A percentile compares a stretch with the other conserved stretches of the same genome.
These are phyloP conservation scores for Phyllosticta citribraziliensis DNA, from an alignment of 2,329 filamentous ascomycete species.

Conservation along the genomic window DNA sequence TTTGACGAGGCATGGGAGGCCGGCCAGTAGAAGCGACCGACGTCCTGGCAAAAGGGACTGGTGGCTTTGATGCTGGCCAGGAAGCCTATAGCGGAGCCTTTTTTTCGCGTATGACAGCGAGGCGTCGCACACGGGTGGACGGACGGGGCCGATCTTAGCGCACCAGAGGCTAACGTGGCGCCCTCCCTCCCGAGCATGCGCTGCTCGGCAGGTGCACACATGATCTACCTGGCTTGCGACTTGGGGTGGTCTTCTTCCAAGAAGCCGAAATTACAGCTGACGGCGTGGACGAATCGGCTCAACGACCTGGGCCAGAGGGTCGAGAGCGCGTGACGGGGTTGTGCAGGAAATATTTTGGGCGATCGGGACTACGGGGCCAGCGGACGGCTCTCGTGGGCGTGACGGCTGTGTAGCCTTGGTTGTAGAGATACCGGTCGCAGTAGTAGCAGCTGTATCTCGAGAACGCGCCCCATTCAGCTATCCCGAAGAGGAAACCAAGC, in stretches of 20 bases:
- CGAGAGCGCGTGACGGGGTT: background rate
- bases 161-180: background rate
- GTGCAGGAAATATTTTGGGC: background rate
- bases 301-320: background rate
- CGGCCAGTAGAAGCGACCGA: background rate
- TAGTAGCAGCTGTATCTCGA: background rate
- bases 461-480: background rate
- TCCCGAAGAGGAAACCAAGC: background rate
- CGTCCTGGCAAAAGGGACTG: background rate
- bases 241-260: background rate
- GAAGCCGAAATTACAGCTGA: background rate
- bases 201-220: background rate
- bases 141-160: background rate
- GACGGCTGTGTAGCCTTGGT: background rate
- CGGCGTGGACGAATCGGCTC: background rate
- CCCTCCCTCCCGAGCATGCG: background rate
- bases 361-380: background rate
- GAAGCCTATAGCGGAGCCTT: background rate
- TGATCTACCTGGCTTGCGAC: background rate
- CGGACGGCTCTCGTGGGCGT: background rate
- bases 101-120: slow-evolving; percentile 4
- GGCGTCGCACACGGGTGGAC: slow-evolving; percentile 1
- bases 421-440: background rate
- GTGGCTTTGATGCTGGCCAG: background rate
- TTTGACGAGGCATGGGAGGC: background rate